phyloP scores from a whole-genome alignment of 129 eudicot species.

The Arctium lappa region DNA sequence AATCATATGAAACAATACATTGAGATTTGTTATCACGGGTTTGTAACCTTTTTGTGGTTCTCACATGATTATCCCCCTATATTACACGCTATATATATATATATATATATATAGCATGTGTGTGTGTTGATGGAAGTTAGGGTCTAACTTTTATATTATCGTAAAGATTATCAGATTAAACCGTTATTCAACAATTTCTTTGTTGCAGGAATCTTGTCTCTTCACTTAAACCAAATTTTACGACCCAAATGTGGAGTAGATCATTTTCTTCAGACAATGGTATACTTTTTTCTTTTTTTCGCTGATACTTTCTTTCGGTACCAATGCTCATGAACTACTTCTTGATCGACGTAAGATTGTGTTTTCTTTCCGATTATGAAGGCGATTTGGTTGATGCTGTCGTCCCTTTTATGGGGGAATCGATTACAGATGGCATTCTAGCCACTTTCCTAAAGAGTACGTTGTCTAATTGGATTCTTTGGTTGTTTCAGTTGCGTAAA shows the following conservation, averaged over 20 bases:
- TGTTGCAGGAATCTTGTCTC: conserved; percentile 21
- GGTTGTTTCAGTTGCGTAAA: neutral
- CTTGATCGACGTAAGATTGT: neutral
- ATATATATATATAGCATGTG: neutral
- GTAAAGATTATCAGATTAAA: neutral
- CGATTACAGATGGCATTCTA: conserved; percentile 84
- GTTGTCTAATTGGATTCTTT: conserved; percentile 12
- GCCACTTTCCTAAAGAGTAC: conserved; percentile 85
- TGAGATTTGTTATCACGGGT: neutral
- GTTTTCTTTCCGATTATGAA: conserved; percentile 4
- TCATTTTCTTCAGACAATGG: conserved; percentile 38
- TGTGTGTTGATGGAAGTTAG: neutral
- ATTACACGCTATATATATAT: neutral
- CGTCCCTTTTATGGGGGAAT: conserved; percentile 97
- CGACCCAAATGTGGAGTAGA: conserved; percentile 17
- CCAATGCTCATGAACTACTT: neutral
- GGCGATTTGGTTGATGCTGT: conserved; percentile 89
- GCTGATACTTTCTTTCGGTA: neutral
- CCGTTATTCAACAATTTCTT: neutral
- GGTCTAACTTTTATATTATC: neutral
- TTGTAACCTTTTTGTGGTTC: neutral
- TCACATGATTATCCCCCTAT: neutral
- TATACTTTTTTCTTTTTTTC: neutral
- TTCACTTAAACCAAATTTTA: conserved; percentile 10
- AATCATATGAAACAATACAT: neutral